phyloP scores from a whole-genome alignment of 2,329 filamentous ascomycete genomes.

The Balansia obtecta region DNA sequence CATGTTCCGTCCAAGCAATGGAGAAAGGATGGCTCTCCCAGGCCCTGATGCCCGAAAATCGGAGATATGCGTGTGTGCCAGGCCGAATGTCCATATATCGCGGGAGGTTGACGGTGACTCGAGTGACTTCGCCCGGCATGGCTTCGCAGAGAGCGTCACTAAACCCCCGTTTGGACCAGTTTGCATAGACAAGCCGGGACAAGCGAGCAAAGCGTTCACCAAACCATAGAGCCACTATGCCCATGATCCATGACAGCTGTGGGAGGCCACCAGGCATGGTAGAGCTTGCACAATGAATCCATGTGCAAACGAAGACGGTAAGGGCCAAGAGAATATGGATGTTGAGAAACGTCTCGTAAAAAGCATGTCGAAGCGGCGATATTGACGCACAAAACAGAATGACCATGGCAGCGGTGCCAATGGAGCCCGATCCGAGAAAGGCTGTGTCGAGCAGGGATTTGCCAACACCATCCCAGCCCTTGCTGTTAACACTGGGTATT shows the following conservation, averaged over 20 bases:
- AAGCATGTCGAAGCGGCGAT: conserved; percentile 78
- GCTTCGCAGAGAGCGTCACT: conserved; percentile 56
- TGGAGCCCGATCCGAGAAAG: conserved; percentile 55
- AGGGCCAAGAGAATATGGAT: conserved; percentile 68
- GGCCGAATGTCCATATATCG: conserved; percentile 53
- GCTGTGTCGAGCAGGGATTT: conserved; percentile 40
- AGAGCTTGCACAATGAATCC: conserved; percentile 63
- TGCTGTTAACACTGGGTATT: conserved; percentile 54
- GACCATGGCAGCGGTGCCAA: conserved; percentile 48
- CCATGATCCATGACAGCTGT: conserved; percentile 63
- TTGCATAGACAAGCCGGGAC: conserved; percentile 50
- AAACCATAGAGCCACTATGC: conserved; percentile 65
- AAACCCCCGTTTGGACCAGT: conserved; percentile 45
- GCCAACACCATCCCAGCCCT: conserved; percentile 47
- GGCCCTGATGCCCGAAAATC: conserved; percentile 50
- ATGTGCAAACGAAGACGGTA: conserved; percentile 57
- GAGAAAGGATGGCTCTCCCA: conserved; percentile 74
- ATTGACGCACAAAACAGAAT: conserved; percentile 58
- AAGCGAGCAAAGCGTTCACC: conserved; percentile 56
- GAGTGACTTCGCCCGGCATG: conserved; percentile 55
- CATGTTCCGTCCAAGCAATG: conserved; percentile 59
- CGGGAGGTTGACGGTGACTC: conserved; percentile 58
- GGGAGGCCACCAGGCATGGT: conserved; percentile 45
- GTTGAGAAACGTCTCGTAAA: conserved; percentile 93
- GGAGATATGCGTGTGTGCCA: conserved; percentile 64